These are phyloP conservation scores for Ascocoryne sarcoides DNA, from an alignment of 2,329 filamentous ascomycete genomes.

Conservation along the genomic window DNA sequence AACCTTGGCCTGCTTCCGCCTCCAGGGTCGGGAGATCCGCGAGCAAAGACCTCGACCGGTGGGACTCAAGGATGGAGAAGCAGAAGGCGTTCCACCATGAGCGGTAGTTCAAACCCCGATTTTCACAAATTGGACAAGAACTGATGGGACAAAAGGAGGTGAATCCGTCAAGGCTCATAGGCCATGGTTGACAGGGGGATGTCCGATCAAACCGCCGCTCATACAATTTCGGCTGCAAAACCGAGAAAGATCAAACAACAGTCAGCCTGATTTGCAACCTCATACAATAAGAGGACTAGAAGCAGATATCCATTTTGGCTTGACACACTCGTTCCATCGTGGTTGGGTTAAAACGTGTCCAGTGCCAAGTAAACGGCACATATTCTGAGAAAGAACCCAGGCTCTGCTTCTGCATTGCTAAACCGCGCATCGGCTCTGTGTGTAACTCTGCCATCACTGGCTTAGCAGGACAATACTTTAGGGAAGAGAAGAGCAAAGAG, in stretches of 20 bases:
- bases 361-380: background rate
- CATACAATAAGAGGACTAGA: conserved; percentile 4
- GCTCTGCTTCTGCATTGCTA: no score
- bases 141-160: conserved; percentile 5
- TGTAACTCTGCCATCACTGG: no score
- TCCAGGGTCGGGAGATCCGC: background rate
- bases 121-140: conserved; percentile 5
- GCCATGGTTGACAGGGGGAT: conserved; percentile 5
- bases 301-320: no score
- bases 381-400: background rate
- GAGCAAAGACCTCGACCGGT: no score
- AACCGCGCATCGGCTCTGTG: no score
- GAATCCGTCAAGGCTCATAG: conserved; percentile 7
- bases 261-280: conserved; percentile 8
- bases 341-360: no score
- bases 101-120: conserved; percentile 14
- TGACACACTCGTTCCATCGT: no score
- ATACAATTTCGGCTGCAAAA: conserved; percentile 20
- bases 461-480: no score
- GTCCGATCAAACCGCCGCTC: conserved; percentile 13
- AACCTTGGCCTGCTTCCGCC: conserved; percentile 4
- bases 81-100: conserved; percentile 12
- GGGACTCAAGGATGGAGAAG: conserved; percentile 11
- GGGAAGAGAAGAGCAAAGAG: no score
- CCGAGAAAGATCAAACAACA: conserved; percentile 10